phyloP scores from a whole-genome alignment of 345 rosid species.

The Reutealis trisperma region DNA sequence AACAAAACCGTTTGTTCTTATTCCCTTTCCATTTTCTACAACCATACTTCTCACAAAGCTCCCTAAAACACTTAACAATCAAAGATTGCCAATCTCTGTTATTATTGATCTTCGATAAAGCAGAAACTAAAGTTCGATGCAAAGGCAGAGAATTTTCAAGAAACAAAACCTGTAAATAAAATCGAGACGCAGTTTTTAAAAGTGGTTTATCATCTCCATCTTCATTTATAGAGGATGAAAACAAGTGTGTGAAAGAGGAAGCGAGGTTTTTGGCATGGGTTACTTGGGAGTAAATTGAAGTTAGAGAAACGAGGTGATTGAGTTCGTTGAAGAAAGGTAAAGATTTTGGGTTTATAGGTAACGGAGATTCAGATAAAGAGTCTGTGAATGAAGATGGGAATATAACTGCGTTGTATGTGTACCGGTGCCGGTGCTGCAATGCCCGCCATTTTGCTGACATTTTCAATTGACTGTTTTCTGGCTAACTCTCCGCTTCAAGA shows the following conservation, averaged over 20 bases:
- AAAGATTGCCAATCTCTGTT: conserved; percentile 40
- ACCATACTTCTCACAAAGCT: conserved; percentile 66
- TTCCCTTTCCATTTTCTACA: conserved; percentile 40
- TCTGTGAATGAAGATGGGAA: conserved; percentile 59
- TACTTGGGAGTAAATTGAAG: conserved; percentile 75
- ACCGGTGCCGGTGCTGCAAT: conserved; percentile 92
- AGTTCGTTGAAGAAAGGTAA: conserved; percentile 51
- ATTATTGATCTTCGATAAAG: conserved; percentile 56
- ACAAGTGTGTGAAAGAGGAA: conserved; percentile 53
- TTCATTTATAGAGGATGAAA: conserved; percentile 22
- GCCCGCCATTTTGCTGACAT: conserved; percentile 99
- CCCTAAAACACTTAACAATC: conserved; percentile 54
- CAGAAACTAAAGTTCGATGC: conserved; percentile 75
- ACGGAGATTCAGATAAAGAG: conserved; percentile 45
- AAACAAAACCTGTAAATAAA: conserved; percentile 69
- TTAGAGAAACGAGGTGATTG: conserved; percentile 54
- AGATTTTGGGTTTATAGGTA: conserved; percentile 24
- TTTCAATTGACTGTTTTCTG: background rate
- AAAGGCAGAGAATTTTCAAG: conserved; percentile 82
- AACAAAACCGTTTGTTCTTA: conserved; percentile 49
- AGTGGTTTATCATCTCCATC: conserved; percentile 22
- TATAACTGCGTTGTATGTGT: conserved; percentile 79
- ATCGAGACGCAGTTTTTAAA: conserved; percentile 42
- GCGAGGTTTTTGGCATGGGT: conserved; percentile 66
- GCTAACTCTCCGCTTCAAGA: background rate